Evolutionary conservation across 202 grass and related monocot genomes (phyloP), one percentile per base, ranked within the genome.

Genomic region (Panicum virgatum): DNA sequence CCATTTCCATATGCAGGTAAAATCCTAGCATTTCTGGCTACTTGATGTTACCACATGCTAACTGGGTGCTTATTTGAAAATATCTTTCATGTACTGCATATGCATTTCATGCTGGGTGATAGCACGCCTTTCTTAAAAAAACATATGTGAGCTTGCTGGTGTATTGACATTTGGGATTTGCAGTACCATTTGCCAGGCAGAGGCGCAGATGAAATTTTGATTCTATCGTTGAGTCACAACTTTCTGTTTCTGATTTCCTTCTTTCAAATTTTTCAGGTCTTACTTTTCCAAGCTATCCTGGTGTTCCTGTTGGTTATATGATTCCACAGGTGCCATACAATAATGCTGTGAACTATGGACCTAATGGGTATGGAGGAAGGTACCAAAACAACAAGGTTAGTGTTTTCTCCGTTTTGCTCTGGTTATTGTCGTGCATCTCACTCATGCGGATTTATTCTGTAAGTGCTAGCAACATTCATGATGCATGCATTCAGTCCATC

Each of bases 1-100:
- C 96, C 96, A 80, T 99, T 87, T 89, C 85, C 92, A 85, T 99
- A 99, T 92, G 89, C 93, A 83, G 96, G 91, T 96, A 89, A 83
- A 69, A 36, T 87, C 63, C 53, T 43, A 23, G 13, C 44, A 69
- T 47, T 61, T 69, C 43, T 57, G 11, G 20, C 19, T 66, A 61
- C 48, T 69, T 82, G 11, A 79, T 59, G 7, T 63, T 62, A 76
- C 3, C 57, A 67, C 32, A 46, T 45, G 50, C 23, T 32, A 73
- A 15, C 5, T 19, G n/a, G 5, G 9, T 81, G 32, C 46, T 84
- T 73, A 39, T 78, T 50, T 39, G 27, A 59, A 51, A 19, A 61
- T 65, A 32, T 59, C 39, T 76, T 43, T 27, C 3, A 71, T 72
- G 15, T 10, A 65, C 69, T 23, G 15, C 30, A 40, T 37, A 51